These are phyloP conservation scores for Pseudogymnoascus sp. DNA, from an alignment of 2,329 filamentous ascomycete species.

Conservation along the genomic window DNA sequence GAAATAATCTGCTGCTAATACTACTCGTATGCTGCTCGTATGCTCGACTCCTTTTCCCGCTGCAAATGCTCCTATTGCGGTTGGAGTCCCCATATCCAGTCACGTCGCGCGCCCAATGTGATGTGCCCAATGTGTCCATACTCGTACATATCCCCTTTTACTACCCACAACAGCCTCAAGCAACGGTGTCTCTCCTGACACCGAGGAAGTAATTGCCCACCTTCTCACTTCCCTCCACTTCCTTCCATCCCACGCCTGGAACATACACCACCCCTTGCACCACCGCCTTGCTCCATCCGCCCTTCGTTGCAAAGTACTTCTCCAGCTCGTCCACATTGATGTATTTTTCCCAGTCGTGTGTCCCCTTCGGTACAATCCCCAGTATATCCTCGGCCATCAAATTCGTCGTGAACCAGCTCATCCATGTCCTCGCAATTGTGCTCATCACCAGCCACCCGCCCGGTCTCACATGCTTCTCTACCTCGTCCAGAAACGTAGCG, in stretches of 20 bases:
- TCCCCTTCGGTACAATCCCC: slow-evolving; percentile 81
- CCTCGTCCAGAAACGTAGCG: slow-evolving; percentile 61
- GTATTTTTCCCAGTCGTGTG: slow-evolving; percentile 95
- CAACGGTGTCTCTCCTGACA: slow-evolving; percentile 47
- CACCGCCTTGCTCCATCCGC: slow-evolving; percentile 50
- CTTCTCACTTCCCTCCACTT: slow-evolving; percentile 70
- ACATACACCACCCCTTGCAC: slow-evolving; percentile 83
- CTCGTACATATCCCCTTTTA: neutral
- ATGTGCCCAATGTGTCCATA: slow-evolving; percentile 5
- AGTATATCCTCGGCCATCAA: slow-evolving; percentile 82
- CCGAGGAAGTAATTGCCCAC: slow-evolving; percentile 96
- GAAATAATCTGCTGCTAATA: slow-evolving; percentile 4
- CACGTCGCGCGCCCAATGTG: slow-evolving; percentile 13
- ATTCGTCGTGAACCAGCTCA: slow-evolving; percentile 87
- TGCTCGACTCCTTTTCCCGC: slow-evolving; percentile 5
- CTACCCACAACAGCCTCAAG: neutral
- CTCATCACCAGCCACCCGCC: slow-evolving; percentile 90
- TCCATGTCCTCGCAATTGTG: slow-evolving; percentile 85
- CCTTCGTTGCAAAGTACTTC: slow-evolving; percentile 42
- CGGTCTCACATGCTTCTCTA: slow-evolving; percentile 69
- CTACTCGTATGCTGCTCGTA: neutral
- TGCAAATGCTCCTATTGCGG: neutral
- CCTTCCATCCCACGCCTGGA: slow-evolving; percentile 82
- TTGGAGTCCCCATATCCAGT: neutral
- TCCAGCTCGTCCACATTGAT: slow-evolving; percentile 76